Percentiles rank a stretch among this genome's conserved stretches.
phyloP scores from a whole-genome alignment of 495 filamentous ascomycete species.

The Glarea lozoyensis region DNA sequence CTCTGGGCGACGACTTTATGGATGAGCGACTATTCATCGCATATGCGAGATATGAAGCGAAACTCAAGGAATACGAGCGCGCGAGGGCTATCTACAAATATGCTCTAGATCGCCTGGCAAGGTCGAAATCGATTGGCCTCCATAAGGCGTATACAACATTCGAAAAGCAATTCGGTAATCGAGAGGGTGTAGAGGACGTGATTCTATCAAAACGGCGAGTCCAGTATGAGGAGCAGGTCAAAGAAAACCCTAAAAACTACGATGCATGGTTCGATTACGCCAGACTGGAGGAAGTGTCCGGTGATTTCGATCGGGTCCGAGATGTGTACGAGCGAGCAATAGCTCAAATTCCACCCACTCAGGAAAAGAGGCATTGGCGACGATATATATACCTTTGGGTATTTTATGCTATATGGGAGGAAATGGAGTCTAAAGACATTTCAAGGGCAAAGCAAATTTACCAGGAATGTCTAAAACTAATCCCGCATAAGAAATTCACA shows the following conservation, averaged over 20 bases:
- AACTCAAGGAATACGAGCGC: conserved; percentile 89
- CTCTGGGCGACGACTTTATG: conserved; percentile 90
- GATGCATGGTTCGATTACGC: conserved; percentile 96
- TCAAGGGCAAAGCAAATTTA: conserved; percentile 85
- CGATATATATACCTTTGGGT: conserved; percentile 97
- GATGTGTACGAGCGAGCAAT: conserved; percentile 96
- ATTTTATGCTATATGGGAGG: conserved; percentile 94
- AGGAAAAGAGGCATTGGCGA: conserved; percentile 96
- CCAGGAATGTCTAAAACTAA: conserved; percentile 72
- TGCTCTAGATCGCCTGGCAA: conserved; percentile 81
- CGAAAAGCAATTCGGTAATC: conserved; percentile 95
- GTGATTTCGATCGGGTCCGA: conserved; percentile 70
- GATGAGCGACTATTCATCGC: conserved; percentile 92
- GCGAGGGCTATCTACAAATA: conserved; percentile 97
- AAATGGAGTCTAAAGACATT: conserved; percentile 70
- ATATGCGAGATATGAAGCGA: conserved; percentile 87
- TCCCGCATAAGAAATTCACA: conserved; percentile 95
- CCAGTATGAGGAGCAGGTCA: conserved; percentile 89
- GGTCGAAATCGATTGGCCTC: conserved; percentile 73
- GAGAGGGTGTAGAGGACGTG: conserved; percentile 90
- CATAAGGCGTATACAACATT: conserved; percentile 95
- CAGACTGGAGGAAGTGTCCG: conserved; percentile 75
- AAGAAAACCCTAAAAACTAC: conserved; percentile 89
- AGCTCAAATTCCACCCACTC: conserved; percentile 88
- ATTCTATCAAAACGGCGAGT: conserved; percentile 87